Conservation (phyloP, 1,139 yeast species). For the Geotrichum phurueaensis region DNA sequence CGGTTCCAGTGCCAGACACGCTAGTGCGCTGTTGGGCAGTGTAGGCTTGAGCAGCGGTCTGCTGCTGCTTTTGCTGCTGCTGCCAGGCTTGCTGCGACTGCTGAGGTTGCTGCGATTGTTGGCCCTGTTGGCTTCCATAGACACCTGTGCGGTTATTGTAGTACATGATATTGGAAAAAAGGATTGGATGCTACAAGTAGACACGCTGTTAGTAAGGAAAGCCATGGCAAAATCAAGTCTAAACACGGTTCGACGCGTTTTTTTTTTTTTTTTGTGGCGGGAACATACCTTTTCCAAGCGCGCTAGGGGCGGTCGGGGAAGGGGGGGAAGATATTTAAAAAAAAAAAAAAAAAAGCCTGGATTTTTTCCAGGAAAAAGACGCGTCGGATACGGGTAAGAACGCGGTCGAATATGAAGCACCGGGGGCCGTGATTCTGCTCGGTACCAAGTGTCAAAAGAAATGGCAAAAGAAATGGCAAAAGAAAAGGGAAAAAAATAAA, state of each 20-base stretch:
- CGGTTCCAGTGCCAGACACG: constrained; percentile 1
- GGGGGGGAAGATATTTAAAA: too few species aligned
- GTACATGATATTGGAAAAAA: background rate
- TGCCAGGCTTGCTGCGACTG: constrained; percentile 5
- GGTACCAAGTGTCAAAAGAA: background rate
- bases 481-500: background rate
- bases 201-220: background rate
- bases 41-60: background rate
- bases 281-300: background rate
- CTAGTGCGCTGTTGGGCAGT: background rate
- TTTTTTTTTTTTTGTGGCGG: background rate
- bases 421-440: background rate
- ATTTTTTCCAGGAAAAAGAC: background rate
- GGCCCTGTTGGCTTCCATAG: background rate
- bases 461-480: background rate
- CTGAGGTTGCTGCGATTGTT: constrained; percentile 4
- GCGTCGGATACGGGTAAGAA: background rate
- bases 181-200: background rate
- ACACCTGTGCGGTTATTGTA: background rate
- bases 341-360: background rate
- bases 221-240: background rate
- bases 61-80: constrained; percentile 7
- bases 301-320: too few species aligned
- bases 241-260: background rate
- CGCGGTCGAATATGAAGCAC: background rate